Percentiles rank a stretch among this genome's conserved stretches.
phyloP scores from a whole-genome alignment of 768 basidiomycete species.

The Thelephora ganbajun region DNA sequence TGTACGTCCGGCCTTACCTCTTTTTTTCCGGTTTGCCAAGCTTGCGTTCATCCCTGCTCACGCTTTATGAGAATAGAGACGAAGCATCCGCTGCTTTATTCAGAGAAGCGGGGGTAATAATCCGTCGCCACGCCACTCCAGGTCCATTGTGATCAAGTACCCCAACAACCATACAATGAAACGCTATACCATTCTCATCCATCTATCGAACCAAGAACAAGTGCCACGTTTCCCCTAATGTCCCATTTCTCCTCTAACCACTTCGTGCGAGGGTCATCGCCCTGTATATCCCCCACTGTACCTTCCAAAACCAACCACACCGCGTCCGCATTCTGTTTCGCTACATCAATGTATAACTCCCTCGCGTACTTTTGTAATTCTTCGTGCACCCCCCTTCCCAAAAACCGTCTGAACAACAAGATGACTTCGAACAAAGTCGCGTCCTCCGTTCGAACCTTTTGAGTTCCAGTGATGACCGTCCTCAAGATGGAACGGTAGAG shows the following conservation, averaged over 20 bases:
- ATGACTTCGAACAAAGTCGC: slow-evolving; percentile 70
- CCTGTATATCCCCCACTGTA: slow-evolving; percentile 27
- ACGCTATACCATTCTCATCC: not conserved
- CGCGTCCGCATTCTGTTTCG: slow-evolving; percentile 55
- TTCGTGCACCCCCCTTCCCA: slow-evolving; percentile 49
- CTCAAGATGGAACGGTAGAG: slow-evolving; percentile 63
- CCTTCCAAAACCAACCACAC: slow-evolving; percentile 69
- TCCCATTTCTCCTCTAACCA: slow-evolving; percentile 57
- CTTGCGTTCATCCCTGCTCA: not conserved
- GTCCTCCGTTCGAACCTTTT: slow-evolving; percentile 59
- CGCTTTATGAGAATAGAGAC: slow-evolving; percentile 35
- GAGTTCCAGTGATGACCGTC: slow-evolving; percentile 56
- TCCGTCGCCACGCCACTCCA: slow-evolving; percentile 55
- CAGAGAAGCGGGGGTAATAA: slow-evolving; percentile 66
- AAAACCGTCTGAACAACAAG: slow-evolving; percentile 62
- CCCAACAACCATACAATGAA: not conserved
- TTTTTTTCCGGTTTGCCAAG: not conserved
- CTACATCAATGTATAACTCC: slow-evolving; percentile 48
- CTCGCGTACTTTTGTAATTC: slow-evolving; percentile 62
- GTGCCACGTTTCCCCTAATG: slow-evolving; percentile 27
- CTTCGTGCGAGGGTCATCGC: slow-evolving; percentile 20
- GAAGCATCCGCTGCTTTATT: slow-evolving; percentile 71
- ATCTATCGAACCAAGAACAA: slow-evolving; percentile 7
- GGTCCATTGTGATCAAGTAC: slow-evolving; percentile 1
- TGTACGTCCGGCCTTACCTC: slow-evolving; percentile 38